Base-by-base conservation (phyloP, 305 asterid genomes). In the Solanum chacoense region DNA sequence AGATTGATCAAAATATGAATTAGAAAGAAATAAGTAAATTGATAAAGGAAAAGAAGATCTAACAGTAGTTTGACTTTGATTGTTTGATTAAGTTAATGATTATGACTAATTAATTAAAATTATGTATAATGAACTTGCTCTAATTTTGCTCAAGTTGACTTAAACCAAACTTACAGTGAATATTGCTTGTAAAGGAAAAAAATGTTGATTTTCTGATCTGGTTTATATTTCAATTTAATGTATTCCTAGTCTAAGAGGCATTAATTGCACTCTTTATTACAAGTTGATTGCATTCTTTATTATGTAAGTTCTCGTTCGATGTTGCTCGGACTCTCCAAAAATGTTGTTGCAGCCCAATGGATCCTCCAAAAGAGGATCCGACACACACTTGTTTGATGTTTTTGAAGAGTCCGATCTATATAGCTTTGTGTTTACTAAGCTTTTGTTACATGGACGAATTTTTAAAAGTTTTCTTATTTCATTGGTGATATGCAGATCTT, bases 401-500 rank as follows among this genome's bases (percentile, higher is more conserved):
- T n/a, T 77, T 77, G 84, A 11, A n/a, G 22, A 77, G 84, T 76
- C 2, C 1, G 32, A 35, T 31, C 22, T 11, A 36, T 42, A 11
- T 36, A 77, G 31, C 32, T 36, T 79, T 79, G 65, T 13, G 14
- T 79, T 50, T 83, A 50, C 16, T 31, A 50, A 50, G 31, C 42
- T 55, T 16, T 10, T 50, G 73, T 83, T 18, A 50, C 1, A 4
- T 29, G 13, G 28, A 12, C 7, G 5, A 29, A 83, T 7, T 83
- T 6, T 18, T 29, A 45, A 10, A 45, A 18, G 40, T 38, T 42
- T 65, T 3, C 31, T 63, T 76, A 29, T 86, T 81, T 29, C 14
- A 87, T 75, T 63, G 72, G 29, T 83, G 65, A 59, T 59, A 76
- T 90, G 91, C 92, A 90, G 93, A 89, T 91, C 78, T 67, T 37